Evolutionary conservation across 306 rosid species (phyloP).

Genomic region (Dicorynia guianensis): DNA sequence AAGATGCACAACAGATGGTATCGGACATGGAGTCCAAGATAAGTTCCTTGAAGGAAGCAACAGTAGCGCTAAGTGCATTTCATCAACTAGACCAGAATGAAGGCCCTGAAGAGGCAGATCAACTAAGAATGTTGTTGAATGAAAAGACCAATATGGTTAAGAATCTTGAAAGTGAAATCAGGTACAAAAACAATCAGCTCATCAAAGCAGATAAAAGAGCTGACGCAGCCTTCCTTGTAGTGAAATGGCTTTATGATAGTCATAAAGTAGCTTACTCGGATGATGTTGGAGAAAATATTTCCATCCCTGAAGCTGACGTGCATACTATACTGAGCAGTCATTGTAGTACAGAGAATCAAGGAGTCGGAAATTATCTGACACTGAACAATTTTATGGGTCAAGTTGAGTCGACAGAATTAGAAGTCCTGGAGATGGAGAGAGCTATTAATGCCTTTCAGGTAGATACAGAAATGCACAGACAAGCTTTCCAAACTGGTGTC

Average conservation of each 20-base stretch:
- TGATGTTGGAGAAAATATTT: conserved; percentile 38
- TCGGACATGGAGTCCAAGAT: conserved; percentile 77
- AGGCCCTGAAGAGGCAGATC: conserved; percentile 49
- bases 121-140: conserved; percentile 50
- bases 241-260: conserved; percentile 65
- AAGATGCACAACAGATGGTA: conserved; percentile 75
- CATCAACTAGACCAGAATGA: conserved; percentile 54
- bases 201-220: conserved; percentile 59
- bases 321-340: conserved; percentile 43
- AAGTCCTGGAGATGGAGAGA: conserved; percentile 56
- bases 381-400: conserved; percentile 53
- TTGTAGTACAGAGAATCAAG: conserved; percentile 40
- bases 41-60: conserved; percentile 78
- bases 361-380: conserved; percentile 43
- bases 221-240: conserved; percentile 59
- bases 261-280: conserved; percentile 43
- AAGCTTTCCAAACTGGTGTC: conserved; percentile 47
- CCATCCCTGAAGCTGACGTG: conserved; percentile 42
- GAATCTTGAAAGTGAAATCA: conserved; percentile 54
- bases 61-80: conserved; percentile 67
- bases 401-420: conserved; percentile 52
- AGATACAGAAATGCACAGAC: conserved; percentile 52
- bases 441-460: conserved; percentile 46
- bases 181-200: conserved; percentile 51
- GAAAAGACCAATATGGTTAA: conserved; percentile 57